phyloP scores from a whole-genome alignment of 2,329 filamentous ascomycete genomes.

The Tolypocladium cylindrosporum region DNA sequence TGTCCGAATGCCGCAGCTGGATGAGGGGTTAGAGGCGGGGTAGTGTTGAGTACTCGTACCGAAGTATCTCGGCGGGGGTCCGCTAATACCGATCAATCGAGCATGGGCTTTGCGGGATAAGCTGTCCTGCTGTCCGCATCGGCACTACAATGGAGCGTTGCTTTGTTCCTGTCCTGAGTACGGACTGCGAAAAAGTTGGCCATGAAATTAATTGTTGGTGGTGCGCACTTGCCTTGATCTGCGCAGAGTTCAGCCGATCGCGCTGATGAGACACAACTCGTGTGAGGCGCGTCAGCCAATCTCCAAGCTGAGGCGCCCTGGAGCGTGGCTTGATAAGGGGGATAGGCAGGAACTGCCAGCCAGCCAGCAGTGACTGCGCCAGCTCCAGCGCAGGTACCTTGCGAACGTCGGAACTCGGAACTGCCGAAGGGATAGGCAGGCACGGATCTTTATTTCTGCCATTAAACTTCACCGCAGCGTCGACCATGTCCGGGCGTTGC shows the following conservation, averaged over 20 bases:
- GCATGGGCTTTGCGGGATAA: neutral
- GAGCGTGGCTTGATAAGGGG: neutral
- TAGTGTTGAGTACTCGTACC: neutral
- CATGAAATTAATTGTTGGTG: neutral
- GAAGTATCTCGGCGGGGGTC: neutral
- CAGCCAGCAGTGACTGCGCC: neutral
- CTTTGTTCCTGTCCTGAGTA: neutral
- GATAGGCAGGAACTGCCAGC: neutral
- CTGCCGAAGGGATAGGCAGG: neutral
- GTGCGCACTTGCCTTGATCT: neutral
- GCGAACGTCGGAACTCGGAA: neutral
- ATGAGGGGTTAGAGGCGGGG: slow-evolving; percentile 1
- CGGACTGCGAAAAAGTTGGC: neutral
- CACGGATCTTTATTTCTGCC: neutral
- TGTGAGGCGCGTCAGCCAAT: neutral
- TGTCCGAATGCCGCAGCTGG: neutral
- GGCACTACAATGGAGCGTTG: neutral
- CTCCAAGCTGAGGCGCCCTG: neutral
- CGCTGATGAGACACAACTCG: neutral
- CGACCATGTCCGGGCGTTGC: neutral
- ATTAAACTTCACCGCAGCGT: neutral
- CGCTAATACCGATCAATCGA: neutral
- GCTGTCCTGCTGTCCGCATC: neutral
- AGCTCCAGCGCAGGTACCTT: neutral
- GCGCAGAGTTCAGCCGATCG: neutral